Base-by-base conservation (phyloP, 306 rosid species). In the Carpinus viminea region DNA sequence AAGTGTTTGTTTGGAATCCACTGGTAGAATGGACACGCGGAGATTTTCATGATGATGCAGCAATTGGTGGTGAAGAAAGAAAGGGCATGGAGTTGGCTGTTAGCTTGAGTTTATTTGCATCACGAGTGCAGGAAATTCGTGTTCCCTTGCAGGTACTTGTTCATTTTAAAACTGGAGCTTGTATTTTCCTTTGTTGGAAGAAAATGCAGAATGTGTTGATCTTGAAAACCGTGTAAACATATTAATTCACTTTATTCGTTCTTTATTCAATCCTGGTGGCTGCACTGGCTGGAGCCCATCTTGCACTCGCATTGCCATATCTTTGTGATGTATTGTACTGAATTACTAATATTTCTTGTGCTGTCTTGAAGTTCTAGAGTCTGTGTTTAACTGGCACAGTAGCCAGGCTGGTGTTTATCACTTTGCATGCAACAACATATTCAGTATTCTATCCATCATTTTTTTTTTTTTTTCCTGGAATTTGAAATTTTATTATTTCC, bases 1-100 rank as follows among this genome's bases (percentile, higher is more conserved):
- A 92, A 85, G 98, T 94, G 45, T 94, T 94, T 89, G 90, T 89
- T 78, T 94, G 98, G 98, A 97, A 94, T 76, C 98, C 97, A 69
- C 96, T 94, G 48, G 93, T 92, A 68, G 98, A 92, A 82, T 94
- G 98, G 98, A 94, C 98, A 51, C 90, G 97, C 7, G 98, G 98
- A 81, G 97, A 94, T 88, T 90, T 94, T 82, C 97, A 90, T 76
- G 98, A 94, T 66, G 97, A 90, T 84, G 96, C 98, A 80, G 93
- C 98, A 75, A 94, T 94, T 79, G 98, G 97, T 41, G 96, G 96
- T 79, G 98, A 94, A 87, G 98, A 94, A 88, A 92, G 98, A 84
- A 94, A 88, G 85, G 98, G 98, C 78, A 94, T 94, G 98, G 98
- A 94, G 85, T 87, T 92, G 87, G 98, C 98, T 88, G 97, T 94